Conservation (phyloP, 176 grass and related monocot species). For the Panicum miliaceum region DNA sequence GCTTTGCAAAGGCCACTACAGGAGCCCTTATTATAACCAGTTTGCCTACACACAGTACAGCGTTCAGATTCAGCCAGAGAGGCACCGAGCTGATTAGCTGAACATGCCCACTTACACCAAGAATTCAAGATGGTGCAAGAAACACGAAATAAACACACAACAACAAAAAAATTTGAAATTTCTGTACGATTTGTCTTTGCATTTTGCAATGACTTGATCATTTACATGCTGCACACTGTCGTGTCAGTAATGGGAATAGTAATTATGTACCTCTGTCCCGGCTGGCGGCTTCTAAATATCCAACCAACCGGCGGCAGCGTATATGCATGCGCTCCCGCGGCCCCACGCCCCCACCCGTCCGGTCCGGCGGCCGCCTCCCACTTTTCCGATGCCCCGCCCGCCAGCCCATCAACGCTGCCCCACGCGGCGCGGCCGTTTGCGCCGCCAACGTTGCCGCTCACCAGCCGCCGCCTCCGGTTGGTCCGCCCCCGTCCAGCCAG, state of each 20-base stretch:
- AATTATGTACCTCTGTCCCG: conserved; percentile 43
- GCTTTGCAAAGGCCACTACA: too few species aligned
- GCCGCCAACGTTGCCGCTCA: conserved; percentile 31
- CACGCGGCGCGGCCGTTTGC: conserved; percentile 39
- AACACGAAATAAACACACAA: background rate
- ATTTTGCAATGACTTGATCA: conserved; percentile 19
- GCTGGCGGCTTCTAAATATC: conserved; percentile 39
- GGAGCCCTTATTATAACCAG: background rate
- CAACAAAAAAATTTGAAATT: background rate
- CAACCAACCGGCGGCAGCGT: conserved; percentile 31
- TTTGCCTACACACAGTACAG: background rate
- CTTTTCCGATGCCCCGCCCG: conserved; percentile 35
- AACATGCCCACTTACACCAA: background rate
- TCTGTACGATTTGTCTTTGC: background rate
- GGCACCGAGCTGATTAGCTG: background rate
- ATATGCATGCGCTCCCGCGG: background rate
- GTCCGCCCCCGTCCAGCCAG: background rate
- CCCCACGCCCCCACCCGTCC: conserved; percentile 19
- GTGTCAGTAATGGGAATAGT: conserved; percentile 38
- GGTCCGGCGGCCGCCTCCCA: background rate
- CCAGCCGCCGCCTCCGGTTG: conserved; percentile 37
- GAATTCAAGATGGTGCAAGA: too few species aligned
- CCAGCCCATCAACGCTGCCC: conserved; percentile 36
- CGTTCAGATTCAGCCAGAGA: background rate
- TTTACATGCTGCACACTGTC: conserved; percentile 38